Base-by-base conservation (phyloP, 108 stramenopile species). In the Mediolabrus comicus region DNA sequence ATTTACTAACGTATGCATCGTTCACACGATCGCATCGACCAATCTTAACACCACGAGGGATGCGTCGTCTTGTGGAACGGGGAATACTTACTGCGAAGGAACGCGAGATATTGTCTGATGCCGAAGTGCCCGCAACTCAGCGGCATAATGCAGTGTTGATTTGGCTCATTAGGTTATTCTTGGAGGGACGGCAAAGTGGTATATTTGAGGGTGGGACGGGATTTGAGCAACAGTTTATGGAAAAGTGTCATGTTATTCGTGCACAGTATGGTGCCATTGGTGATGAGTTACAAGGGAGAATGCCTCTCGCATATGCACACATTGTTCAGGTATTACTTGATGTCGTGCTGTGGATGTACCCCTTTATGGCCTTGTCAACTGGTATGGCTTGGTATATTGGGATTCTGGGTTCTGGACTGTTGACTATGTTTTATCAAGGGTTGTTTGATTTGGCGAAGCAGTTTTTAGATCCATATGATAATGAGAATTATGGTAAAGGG, bases 271-370 rank as follows among this genome's bases (percentile, higher is more conserved):
- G 92, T 54, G 89, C 87, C 13, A 94, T 94, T 52, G 89, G 92
- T 0, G 92, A 93, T 68, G 92, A 94, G 51, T 80, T 87, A 34
- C 82, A 79, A 68, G 96, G 92, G 14, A 73, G 96, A 1, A 96
- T 95, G 91, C 93, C 94, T n/a, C 65, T 96, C 19, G 93, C 93
- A 7, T 96, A 96, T 82, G 90, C 94, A 8, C 96, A 96, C 63
- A 89, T 95, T 46, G 96, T 95, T 31, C 93, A 94, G 72, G 84
- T 94, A 16, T 55, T 96, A 19, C 84, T 95, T 3, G 96, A 95
- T 75, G 69, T 92, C 11, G 85, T 95, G 51, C 46, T 92, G 28
- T 91, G 89, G 90, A 88, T 92, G 87, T 95, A 92, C 72, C 94
- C 94, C 34, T 64, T 89, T 53, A 92, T 96, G 92, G 92, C 92